These are phyloP conservation scores for Cryptococcus sp. DNA, from an alignment of 1,284 basidiomycete species.

Conservation along the genomic window DNA sequence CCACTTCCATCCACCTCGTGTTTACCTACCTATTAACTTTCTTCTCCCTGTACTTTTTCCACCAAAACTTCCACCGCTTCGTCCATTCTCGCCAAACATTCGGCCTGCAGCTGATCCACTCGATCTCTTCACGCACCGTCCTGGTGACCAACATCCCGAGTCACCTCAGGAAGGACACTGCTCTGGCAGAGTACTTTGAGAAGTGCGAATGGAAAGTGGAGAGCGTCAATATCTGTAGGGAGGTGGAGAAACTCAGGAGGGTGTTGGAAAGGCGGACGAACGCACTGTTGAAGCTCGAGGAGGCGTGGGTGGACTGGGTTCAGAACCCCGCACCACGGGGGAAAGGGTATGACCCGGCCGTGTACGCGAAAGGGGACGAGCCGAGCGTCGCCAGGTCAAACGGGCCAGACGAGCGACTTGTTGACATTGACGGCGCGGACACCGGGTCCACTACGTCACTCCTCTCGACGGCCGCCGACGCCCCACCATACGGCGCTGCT, in stretches of 20 bases:
- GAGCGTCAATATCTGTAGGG: constrained; percentile 78
- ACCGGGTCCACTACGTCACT: neutral
- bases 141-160: constrained; percentile 78
- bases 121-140: constrained; percentile 88
- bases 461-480: neutral
- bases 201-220: constrained; percentile 54
- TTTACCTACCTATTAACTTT: constrained; percentile 92
- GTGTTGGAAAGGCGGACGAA: constrained; percentile 73
- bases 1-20: constrained; percentile 78
- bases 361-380: constrained; percentile 61
- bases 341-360: constrained; percentile 35
- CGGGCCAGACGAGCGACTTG: neutral
- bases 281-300: constrained; percentile 73
- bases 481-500: constrained; percentile 5
- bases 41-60: constrained; percentile 77
- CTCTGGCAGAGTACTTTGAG: constrained; percentile 91
- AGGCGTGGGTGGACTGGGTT: constrained; percentile 82
- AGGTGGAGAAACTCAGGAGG: constrained; percentile 68
- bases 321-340: constrained; percentile 70
- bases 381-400: constrained; percentile 42
- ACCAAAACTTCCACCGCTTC: constrained; percentile 85
- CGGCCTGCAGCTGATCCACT: constrained; percentile 88
- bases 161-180: constrained; percentile 76
- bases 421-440: neutral
- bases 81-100: constrained; percentile 89